phyloP scores from a whole-genome alignment of 2,329 filamentous ascomycete genomes.

The Blastomyces parvus region DNA sequence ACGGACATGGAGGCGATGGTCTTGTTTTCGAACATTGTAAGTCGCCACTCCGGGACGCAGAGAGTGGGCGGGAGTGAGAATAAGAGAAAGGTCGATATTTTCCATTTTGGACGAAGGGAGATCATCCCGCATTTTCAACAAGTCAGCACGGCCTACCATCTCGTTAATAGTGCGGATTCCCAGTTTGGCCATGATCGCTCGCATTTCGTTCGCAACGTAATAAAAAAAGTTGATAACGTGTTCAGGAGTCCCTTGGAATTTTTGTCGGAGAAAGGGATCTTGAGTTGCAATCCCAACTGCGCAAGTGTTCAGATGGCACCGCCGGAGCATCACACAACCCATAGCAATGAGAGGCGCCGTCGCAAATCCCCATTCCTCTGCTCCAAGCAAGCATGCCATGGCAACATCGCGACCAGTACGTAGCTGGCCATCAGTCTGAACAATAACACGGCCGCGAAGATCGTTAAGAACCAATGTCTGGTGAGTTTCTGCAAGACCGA shows the following conservation, averaged over 20 bases:
- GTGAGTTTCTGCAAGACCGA: constrained; percentile 93
- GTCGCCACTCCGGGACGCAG: constrained; percentile 89
- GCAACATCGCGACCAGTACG: constrained; percentile 88
- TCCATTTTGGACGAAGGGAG: constrained; percentile 78
- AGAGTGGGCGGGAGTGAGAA: constrained; percentile 91
- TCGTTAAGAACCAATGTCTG: constrained; percentile 95
- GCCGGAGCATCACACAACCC: constrained; percentile 93
- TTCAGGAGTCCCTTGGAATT: constrained; percentile 86
- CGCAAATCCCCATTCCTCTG: constrained; percentile 97
- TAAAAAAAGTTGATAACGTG: constrained; percentile 99
- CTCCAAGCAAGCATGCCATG: constrained; percentile 86
- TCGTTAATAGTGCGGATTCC: constrained; percentile 94
- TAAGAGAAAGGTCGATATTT: constrained; percentile 86
- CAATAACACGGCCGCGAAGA: constrained; percentile 85
- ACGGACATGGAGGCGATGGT: constrained; percentile 84
- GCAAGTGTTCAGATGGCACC: constrained; percentile 51
- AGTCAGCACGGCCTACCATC: constrained; percentile 90
- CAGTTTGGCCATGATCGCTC: constrained; percentile 92
- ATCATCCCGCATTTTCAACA: constrained; percentile 77
- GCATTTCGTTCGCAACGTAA: constrained; percentile 90
- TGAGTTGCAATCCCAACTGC: constrained; percentile 94
- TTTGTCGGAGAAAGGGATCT: constrained; percentile 86
- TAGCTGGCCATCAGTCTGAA: constrained; percentile 92
- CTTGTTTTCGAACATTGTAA: constrained; percentile 96
- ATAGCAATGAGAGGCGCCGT: constrained; percentile 91